These are phyloP conservation scores for Blastomyces gilchristii DNA, from an alignment of 2,329 filamentous ascomycete genomes.

Conservation along the genomic window DNA sequence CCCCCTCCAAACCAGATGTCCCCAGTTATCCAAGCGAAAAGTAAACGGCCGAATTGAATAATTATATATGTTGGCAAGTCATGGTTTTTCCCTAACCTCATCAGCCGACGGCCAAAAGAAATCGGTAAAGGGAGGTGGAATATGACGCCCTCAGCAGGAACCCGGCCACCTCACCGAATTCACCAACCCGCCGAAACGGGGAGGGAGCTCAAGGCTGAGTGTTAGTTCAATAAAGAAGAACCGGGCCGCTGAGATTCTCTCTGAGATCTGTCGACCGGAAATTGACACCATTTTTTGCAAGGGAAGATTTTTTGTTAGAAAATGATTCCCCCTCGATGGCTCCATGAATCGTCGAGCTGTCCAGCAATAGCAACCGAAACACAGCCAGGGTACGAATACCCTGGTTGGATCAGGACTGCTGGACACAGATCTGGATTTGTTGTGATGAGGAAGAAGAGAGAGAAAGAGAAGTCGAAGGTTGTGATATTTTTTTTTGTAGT, in stretches of 20 bases:
- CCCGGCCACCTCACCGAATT: conserved; percentile 51
- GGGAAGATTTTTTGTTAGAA: conserved; percentile 21
- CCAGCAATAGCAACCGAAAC: conserved; percentile 64
- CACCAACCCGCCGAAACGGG: conserved; percentile 37
- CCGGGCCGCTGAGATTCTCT: conserved; percentile 52
- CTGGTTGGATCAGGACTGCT: conserved; percentile 54
- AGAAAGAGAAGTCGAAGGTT: conserved; percentile 24
- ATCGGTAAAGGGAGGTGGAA: conserved; percentile 80
- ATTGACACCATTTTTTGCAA: conserved; percentile 61
- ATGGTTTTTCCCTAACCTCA: conserved; percentile 92
- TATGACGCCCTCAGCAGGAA: conserved; percentile 58
- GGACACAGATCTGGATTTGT: conserved; percentile 72
- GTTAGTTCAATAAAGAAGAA: conserved; percentile 17
- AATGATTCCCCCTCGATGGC: conserved; percentile 44
- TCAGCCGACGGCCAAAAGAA: conserved; percentile 60
- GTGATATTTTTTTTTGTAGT: conserved; percentile 24
- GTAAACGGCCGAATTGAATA: not conserved
- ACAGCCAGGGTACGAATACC: conserved; percentile 30
- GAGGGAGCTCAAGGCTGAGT: conserved; percentile 55
- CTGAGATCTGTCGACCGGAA: conserved; percentile 94
- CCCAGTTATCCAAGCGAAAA: not conserved
- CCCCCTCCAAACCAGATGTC: not conserved
- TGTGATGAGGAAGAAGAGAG: conserved; percentile 27
- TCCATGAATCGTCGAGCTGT: conserved; percentile 82
- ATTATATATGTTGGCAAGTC: conserved; percentile 53